phyloP scores from a whole-genome alignment of 2,329 filamentous ascomycete species.

The Diplodia mutila region DNA sequence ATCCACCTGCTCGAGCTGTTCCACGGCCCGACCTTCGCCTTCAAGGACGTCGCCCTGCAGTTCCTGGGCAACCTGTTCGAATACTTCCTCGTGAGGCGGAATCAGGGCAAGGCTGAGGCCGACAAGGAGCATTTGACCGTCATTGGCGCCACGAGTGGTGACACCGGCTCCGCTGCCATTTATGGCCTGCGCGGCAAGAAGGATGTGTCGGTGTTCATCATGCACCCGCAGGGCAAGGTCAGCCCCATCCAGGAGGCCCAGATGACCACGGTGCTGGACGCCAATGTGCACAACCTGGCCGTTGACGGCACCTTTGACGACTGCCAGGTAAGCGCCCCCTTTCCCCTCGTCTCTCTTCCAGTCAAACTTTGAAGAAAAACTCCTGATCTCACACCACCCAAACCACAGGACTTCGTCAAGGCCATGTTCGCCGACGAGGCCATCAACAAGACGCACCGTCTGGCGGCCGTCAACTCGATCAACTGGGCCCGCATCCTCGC shows the following conservation, averaged over 20 bases:
- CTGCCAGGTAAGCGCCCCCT: conserved; percentile 67
- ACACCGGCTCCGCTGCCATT: conserved; percentile 91
- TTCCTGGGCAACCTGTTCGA: conserved; percentile 96
- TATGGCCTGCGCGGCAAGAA: conserved; percentile 95
- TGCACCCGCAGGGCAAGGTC: conserved; percentile 88
- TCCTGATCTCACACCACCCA: conserved; percentile 31
- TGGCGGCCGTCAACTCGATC: conserved; percentile 95
- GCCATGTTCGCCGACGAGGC: conserved; percentile 84
- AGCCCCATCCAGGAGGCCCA: conserved; percentile 93
- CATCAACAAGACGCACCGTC: conserved; percentile 78
- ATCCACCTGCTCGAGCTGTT: conserved; percentile 91
- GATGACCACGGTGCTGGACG: conserved; percentile 92
- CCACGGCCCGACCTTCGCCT: conserved; percentile 92
- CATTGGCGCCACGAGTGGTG: conserved; percentile 48
- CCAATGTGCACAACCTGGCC: conserved; percentile 89
- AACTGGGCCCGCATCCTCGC: conserved; percentile 95
- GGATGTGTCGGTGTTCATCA: conserved; percentile 94
- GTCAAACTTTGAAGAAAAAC: not conserved
- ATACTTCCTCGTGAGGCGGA: conserved; percentile 78
- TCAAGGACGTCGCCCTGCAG: conserved; percentile 90
- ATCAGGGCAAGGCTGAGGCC: conserved; percentile 69
- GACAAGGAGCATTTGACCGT: conserved; percentile 56
- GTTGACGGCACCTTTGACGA: conserved; percentile 94
- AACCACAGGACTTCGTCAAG: conserved; percentile 80
- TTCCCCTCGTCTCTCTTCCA: not conserved